Conservation (phyloP, 2,329 filamentous ascomycete species). For the Aspergillus cejpii region DNA sequence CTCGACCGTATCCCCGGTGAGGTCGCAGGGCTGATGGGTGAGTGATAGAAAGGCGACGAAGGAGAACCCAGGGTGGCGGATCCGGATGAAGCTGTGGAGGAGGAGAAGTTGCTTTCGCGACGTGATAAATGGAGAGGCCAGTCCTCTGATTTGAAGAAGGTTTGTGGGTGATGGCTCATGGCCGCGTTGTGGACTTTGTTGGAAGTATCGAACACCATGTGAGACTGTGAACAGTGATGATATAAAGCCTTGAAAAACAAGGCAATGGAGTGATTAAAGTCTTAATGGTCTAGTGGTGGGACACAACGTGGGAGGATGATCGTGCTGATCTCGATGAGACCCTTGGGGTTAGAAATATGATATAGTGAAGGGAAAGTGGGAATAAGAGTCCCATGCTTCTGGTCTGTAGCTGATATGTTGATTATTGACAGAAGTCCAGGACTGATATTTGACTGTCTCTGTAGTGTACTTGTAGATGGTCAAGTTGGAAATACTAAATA, state of each 20-base stretch:
- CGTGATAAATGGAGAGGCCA: slow-evolving; percentile 25
- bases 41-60: slow-evolving; percentile 13
- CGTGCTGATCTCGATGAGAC: slow-evolving; percentile 22
- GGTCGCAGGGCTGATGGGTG: slow-evolving; percentile 21
- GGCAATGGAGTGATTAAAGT: not conserved
- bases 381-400: slow-evolving; percentile 8
- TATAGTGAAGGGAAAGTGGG: slow-evolving; percentile 8
- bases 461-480: too few species aligned
- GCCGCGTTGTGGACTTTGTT: not conserved
- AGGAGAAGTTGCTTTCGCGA: slow-evolving; percentile 23
- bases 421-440: too few species aligned
- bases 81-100: slow-evolving; percentile 22
- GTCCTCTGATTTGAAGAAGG: slow-evolving; percentile 18
- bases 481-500: not conserved
- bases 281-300: not conserved
- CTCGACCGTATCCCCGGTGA: slow-evolving; percentile 22
- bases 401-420: not conserved
- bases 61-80: slow-evolving; percentile 23
- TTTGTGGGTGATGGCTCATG: slow-evolving; percentile 12
- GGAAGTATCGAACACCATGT: too few species aligned
- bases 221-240: too few species aligned
- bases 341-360: too few species aligned
- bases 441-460: too few species aligned
- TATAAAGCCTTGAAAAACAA: too few species aligned
- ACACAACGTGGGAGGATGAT: slow-evolving; percentile 9